Conservation (phyloP, 2,329 filamentous ascomycete species). For the Xylariaceae sp. region DNA sequence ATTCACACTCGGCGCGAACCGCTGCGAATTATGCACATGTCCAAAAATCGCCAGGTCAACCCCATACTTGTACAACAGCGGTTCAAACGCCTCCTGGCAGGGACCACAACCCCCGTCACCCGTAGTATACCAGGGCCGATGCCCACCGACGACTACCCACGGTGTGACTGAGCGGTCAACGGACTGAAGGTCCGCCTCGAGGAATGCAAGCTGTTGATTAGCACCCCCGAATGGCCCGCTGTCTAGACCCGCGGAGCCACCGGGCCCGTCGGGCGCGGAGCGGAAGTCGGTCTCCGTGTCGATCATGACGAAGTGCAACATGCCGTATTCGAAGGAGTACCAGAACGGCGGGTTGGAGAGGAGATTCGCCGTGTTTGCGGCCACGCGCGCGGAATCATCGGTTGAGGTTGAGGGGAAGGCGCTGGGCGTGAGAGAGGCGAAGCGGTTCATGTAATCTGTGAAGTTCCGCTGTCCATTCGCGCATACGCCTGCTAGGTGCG, state of each 20-base stretch:
- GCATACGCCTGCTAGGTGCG: constrained; percentile 36
- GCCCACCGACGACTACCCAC: constrained; percentile 46
- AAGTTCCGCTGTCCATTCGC: constrained; percentile 56
- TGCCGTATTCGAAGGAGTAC: constrained; percentile 59
- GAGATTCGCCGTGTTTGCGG: constrained; percentile 41
- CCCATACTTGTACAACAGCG: constrained; percentile 50
- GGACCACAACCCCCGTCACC: constrained; percentile 34
- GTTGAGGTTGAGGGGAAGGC: constrained; percentile 47
- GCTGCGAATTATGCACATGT: constrained; percentile 56
- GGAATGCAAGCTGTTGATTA: constrained; percentile 50
- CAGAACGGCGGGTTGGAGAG: constrained; percentile 53
- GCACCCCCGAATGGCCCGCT: constrained; percentile 46
- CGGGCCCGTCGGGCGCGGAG: constrained; percentile 42
- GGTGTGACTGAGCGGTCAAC: constrained; percentile 54
- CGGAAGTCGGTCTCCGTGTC: constrained; percentile 56
- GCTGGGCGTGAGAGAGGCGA: constrained; percentile 48
- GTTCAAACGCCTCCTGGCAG: constrained; percentile 52
- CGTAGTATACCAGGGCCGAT: constrained; percentile 46
- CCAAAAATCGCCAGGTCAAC: constrained; percentile 56
- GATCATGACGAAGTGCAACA: constrained; percentile 52
- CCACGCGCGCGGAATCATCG: constrained; percentile 36
- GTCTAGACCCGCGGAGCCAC: constrained; percentile 39
- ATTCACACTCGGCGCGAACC: constrained; percentile 42
- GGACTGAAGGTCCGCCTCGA: constrained; percentile 51
- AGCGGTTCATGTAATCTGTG: constrained; percentile 56